Evolutionary conservation across 768 basidiomycete genomes (phyloP), one percentile per base, ranked within the genome.

Genomic region (Kwoniella mangroviensis): DNA sequence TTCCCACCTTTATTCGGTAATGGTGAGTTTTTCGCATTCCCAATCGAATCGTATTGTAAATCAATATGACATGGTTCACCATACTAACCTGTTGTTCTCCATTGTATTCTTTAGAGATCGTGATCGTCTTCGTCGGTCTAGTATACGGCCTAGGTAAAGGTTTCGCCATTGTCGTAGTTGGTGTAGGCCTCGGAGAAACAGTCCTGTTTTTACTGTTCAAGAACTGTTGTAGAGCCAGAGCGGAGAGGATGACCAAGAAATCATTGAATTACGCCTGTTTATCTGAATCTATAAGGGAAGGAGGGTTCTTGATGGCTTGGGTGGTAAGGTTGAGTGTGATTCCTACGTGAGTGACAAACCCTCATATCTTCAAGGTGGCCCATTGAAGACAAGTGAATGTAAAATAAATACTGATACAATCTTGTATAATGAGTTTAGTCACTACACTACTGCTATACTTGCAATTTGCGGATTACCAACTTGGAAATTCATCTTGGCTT

Each of bases 1-100:
- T 94, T 94, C 81, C 92, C 92, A 61, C 92, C 92, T 88, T 87
- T 96, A 10, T 94, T 94, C 77, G 94, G 94, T 9, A 94, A 97
- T 73, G 94, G 76, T 76, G 28, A 69, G 74, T 67, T 15, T 6
- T 28, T 28, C n/a, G 5, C 17, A 5, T 13, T 26, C 11, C n/a
- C n/a, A n/a, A n/a, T n/a, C n/a, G n/a, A n/a, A n/a, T n/a, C n/a
- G n/a, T n/a, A n/a, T n/a, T n/a, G n/a, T n/a, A n/a, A n/a, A n/a
- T n/a, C n/a, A n/a, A n/a, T n/a, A n/a, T n/a, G n/a, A n/a, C n/a
- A n/a, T n/a, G n/a, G n/a, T n/a, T n/a, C n/a, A n/a, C n/a, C n/a
- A n/a, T n/a, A n/a, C n/a, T n/a, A n/a, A n/a, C n/a, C n/a, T n/a
- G n/a, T n/a, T n/a, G n/a, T n/a, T n/a, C n/a, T n/a, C n/a, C n/a